Evolutionary conservation across 768 basidiomycete species (phyloP), one percentile per base, ranked within the genome.

Genomic region (Botryobasidium botryosum): DNA sequence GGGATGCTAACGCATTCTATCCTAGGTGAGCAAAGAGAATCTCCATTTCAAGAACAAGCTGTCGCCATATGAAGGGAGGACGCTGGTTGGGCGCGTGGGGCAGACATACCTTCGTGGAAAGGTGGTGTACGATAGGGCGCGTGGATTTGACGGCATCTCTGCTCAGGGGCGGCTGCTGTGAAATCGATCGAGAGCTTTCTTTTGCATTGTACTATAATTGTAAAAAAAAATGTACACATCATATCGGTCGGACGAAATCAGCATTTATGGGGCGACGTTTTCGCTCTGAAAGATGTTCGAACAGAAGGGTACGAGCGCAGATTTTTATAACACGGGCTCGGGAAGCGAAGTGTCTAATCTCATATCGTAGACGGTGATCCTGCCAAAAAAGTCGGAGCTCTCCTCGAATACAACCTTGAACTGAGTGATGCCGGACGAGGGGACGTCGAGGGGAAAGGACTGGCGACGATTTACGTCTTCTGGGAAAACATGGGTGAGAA

Each of bases 41-140:
- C 65, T 96, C 10, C 68, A 77, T 43, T 96, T 92, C 70, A 94
- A 87, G 68, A 96, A 97, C 64, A 91, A 90, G 61, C 56, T 94
- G 17, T 84, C 85, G 3, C 84, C 92, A 2, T 97, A 91, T 58
- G 72, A 83, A 52, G 90, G 88, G 4, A 64, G 72, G 54, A 66
- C 55, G 15, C 67, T 94, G 35, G 64, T 53, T 13, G 92, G 92
- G 0, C 64, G 64, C n/a, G 83, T 90, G 28, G 64, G 73, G 48
- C 66, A 77, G 59, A 87, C 85, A 0, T 84, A 72, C 58, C 63
- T 97, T n/a, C 72, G 87, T 4, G 91, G 88, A 2, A 52, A 57
- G 15, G 58, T 80, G 36, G 71, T 79, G 0, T 94, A 26, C 29
- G 31, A 49, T 18, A 27, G 29, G n/a, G 17, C 15, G 6, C 10